Evolutionary conservation across 345 rosid genomes (phyloP), one percentile per base, ranked within the genome.

Genomic region (Arabis alpina): DNA sequence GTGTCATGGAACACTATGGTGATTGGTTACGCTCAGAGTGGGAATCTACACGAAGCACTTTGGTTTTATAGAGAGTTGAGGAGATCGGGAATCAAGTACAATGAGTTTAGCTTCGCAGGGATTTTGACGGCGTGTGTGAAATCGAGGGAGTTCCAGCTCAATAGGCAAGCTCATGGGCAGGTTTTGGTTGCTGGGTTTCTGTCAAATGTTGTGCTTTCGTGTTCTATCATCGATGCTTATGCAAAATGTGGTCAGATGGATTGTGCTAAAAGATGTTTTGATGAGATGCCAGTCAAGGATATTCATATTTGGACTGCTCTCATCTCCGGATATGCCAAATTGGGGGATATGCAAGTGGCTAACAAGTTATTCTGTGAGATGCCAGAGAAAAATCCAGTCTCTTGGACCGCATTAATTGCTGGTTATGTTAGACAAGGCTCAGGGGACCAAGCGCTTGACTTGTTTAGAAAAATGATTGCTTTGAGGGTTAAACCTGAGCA

Each of bases 1-100:
- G 85, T 88, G 15, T 88, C 94, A 1, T 89, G 92, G 96, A 92
- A 92, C 51, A 86, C 90, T 0, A 88, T 92, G 95, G 82, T 90
- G 32, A 63, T 92, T 24, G 93, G 85, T 34, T 81, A 83, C 48
- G 92, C 90, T 0, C 67, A 76, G 55, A 67, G 65, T 8, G 87
- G 95, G 67, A 34, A 52, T 50, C 64, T 51, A 4, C 58, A 25
- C 2, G 85, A 84, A 59, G 87, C 87, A 2, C 15, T 82, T 32
- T 77, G 66, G 78, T 76, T 83, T 70, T 92, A 77, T 70, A 82
- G 59, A 78, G 86, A 80, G 78, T 64, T 92, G 42, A 88, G 87
- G 73, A 73, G 73, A 57, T 76, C 64, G 32, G 82, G 81, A 14
- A 79, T 87, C 61, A 84, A 80, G 61, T 83, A 40, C 71, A 89